Evolutionary conservation across 768 basidiomycete species (phyloP), one percentile per base, ranked within the genome.

Genomic region (Lentinula lateritia): DNA sequence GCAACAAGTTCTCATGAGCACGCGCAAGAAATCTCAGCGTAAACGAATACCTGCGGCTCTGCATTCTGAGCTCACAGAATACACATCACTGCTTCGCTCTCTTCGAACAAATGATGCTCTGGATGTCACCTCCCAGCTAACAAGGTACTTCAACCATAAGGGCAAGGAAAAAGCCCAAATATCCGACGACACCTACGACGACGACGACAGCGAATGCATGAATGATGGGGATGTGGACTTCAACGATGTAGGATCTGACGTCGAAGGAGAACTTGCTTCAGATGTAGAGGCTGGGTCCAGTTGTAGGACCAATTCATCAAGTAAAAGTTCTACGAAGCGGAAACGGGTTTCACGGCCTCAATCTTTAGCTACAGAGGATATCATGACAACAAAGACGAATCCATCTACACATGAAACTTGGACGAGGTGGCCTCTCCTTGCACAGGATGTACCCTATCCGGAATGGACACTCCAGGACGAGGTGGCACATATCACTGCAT

Each of bases 351-450:
- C 56, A 39, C 62, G 38, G 10, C 39, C 65, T 45, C 67, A 32
- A 42, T 58, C 64, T 39, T 35, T 32, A 12, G 28, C 58, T 34
- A 23, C 43, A 45, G 55, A 42, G 13, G 35, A 54, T 10, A 18
- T 6, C 18, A 45, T 42, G 23, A 3, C 13, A 6, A 6, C 54
- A 43, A 41, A 16, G 13, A 58, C 58, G 36, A 36, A 53, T 34
- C 6, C 42, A 32, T 18, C 34, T 15, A 50, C 39, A 56, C 63
- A 70, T 71, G 68, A 88, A 66, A 75, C 74, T 0, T 92, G 89
- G 89, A 90, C 90, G 0, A 77, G 84, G 6, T 93, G 91, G 91
- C 91, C 91, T 1, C 79, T 92, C 55, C 78, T 84, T 16, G 66
- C 77, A 3, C 75, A 76, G 15, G 88, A 92, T 66, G 80, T 89